Evolutionary conservation across 345 rosid genomes (phyloP).

Genomic region (Lenwebbia sp.): DNA sequence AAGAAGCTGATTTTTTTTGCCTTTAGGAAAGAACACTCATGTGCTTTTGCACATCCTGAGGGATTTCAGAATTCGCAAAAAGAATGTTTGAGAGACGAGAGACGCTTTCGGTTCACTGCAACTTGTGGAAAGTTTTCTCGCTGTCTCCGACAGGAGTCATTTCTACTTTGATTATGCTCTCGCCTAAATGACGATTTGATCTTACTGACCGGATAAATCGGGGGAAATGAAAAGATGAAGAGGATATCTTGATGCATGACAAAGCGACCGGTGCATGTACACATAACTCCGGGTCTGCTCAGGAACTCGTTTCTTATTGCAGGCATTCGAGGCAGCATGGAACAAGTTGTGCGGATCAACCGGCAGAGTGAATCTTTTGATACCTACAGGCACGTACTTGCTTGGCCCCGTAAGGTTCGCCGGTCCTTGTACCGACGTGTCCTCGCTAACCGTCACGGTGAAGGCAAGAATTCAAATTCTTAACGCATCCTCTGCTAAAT

Average conservation of each 20-base stretch:
- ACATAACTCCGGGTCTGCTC: background rate
- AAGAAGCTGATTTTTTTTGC: background rate
- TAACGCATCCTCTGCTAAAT: background rate
- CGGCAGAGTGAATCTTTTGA: constrained; percentile 14
- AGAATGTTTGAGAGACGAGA: background rate
- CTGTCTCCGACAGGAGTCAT: background rate
- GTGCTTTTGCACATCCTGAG: background rate
- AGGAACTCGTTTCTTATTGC: background rate
- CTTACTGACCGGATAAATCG: no score
- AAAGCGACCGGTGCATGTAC: background rate
- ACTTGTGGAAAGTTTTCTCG: background rate
- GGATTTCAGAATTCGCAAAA: background rate
- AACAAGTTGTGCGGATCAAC: constrained; percentile 13
- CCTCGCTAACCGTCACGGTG: constrained; percentile 6
- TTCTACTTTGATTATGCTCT: background rate
- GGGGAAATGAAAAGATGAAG: no score
- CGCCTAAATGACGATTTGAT: background rate
- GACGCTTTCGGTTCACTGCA: background rate
- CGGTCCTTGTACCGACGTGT: constrained; percentile 17
- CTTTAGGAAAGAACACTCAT: background rate
- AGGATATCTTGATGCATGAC: background rate
- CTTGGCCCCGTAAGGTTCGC: constrained; percentile 18
- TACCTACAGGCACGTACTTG: constrained; percentile 20
- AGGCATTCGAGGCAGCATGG: constrained; percentile 23
- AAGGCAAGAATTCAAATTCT: background rate